Base-by-base conservation (phyloP, 2,329 filamentous ascomycete genomes). In the Pestalotiopsis sp. region DNA sequence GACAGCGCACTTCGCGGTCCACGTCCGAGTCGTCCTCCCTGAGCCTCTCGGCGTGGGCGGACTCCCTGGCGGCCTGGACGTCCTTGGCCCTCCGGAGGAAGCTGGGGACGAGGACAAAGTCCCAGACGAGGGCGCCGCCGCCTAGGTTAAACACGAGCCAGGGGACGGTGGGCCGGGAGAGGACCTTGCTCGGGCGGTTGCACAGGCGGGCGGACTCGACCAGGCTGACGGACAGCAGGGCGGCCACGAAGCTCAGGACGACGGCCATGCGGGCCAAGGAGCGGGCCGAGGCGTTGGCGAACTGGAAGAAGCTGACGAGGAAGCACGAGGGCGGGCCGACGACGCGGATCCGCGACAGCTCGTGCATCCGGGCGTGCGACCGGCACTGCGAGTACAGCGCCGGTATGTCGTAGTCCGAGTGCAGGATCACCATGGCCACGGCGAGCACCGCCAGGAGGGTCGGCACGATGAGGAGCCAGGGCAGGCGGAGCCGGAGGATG, bases 341-440 rank as follows among this genome's bases (percentile, higher is more conserved):
- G 58, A 82, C 69, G 5, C 84, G 84, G 2, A 85, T 73, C n/a
- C 75, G 80, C 60, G 81, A 82, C 25, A 88, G 74, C 20, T 65
- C 78, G 12, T 83, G 83, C 25, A 87, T 74, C 17, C 82, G 82
- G 9, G 84, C 76, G 69, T 77, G 82, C 1, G 86, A 79, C 74
- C 86, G 82, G 77, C 86, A 88, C 72, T 87, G 85, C 58, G 84
- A 86, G 78, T 83, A 87, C 69, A 88, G 83, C 70, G 86, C 78
- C 20, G 83, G 81, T 67, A 83, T 78, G 79, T 87, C 85, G 75
- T 86, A 81, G 76, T 87, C 85, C 57, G 82, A 81, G 75, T 85
- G 81, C 38, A 79, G 68, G 71, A 85, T 83, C 72, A 87, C 81
- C 31, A 77, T 72, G 70, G 77, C 67, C 36, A 77, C 77, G 3